These are phyloP conservation scores for Crepidotus variabilis DNA, from an alignment of 768 basidiomycete genomes.

Conservation along the genomic window DNA sequence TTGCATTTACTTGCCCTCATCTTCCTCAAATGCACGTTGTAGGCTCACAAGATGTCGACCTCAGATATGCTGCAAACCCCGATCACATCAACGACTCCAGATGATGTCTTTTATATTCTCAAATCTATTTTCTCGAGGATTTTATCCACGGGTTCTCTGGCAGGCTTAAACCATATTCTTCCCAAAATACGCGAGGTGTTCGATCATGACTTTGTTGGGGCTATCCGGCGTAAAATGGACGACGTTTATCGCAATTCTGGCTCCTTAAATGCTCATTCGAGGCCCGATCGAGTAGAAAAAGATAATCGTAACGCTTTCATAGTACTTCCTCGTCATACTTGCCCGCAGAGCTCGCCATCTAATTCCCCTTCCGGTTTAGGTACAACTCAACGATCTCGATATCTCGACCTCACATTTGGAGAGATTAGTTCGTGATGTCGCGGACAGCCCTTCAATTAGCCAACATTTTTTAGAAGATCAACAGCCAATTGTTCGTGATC, in stretches of 20 bases:
- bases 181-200: conserved; percentile 68
- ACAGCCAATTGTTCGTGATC: conserved; percentile 41
- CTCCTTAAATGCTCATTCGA: conserved; percentile 37
- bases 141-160: conserved; percentile 69
- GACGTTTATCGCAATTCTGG: conserved; percentile 69
- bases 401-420: conserved; percentile 88
- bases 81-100: conserved; percentile 72
- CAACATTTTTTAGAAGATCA: conserved; percentile 70
- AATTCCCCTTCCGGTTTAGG: conserved; percentile 40
- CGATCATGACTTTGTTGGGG: conserved; percentile 77
- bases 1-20: neutral
- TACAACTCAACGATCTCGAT: conserved; percentile 91
- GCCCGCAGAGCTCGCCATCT: conserved; percentile 2
- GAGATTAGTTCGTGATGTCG: conserved; percentile 66
- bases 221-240: conserved; percentile 84
- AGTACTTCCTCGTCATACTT: conserved; percentile 32
- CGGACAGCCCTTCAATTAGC: conserved; percentile 45
- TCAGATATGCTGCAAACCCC: conserved; percentile 64
- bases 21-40: neutral
- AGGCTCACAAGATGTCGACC: conserved; percentile 88
- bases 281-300: conserved; percentile 74
- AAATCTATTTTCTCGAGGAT: conserved; percentile 79
- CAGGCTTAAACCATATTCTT: conserved; percentile 54
- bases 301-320: conserved; percentile 81
- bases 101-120: conserved; percentile 95